Conservation (phyloP, 2,329 filamentous ascomycete genomes). For the Aquanectria penicillioides region DNA sequence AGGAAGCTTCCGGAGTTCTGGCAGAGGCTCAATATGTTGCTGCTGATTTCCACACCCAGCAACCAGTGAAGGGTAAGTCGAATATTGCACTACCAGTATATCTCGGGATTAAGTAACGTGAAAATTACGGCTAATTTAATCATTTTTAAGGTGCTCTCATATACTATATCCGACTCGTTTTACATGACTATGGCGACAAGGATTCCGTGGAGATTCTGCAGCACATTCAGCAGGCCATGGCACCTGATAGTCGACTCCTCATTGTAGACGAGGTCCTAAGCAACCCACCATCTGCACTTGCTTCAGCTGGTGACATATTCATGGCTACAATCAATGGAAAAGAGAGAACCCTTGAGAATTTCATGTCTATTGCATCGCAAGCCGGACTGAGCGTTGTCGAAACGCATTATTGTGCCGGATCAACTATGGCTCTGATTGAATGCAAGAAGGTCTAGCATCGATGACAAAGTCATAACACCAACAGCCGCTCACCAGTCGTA, state of each 20-base stretch:
- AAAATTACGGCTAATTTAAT: neutral
- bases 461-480: too few relatives aligned
- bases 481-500: too few relatives aligned
- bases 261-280: neutral
- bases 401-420: too few relatives aligned
- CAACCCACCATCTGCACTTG: neutral
- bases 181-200: neutral
- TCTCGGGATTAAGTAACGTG: neutral
- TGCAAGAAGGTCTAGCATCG: too few relatives aligned
- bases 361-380: too few relatives aligned
- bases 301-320: conserved; percentile 7
- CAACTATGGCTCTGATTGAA: too few relatives aligned
- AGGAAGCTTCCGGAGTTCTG: neutral
- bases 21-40: neutral
- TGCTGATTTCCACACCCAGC: neutral
- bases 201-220: neutral
- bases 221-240: neutral
- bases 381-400: too few relatives aligned
- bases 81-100: neutral
- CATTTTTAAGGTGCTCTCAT: neutral
- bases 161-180: neutral
- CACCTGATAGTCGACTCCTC: neutral
- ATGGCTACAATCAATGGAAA: conserved; percentile 16
- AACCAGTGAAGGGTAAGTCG: neutral
- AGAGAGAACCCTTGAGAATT: too few relatives aligned